Percentiles rank a stretch among this genome's conserved stretches.
These are phyloP conservation scores for Baeospora myosura DNA, from an alignment of 1,284 basidiomycete species.

Conservation along the genomic window DNA sequence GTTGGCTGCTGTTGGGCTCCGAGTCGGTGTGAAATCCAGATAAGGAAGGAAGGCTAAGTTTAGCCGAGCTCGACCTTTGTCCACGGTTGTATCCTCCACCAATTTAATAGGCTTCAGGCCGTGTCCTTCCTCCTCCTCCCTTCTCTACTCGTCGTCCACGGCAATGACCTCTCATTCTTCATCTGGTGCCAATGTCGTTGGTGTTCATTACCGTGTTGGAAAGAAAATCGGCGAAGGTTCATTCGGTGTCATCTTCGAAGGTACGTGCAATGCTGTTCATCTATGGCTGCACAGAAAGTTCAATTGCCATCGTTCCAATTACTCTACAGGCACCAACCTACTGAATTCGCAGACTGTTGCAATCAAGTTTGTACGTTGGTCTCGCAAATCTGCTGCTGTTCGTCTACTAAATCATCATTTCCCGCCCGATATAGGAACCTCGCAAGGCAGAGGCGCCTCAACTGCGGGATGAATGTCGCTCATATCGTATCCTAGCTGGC, in stretches of 20 bases:
- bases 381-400: conserved; percentile 4
- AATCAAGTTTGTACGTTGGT: conserved; percentile 87
- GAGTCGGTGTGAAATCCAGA: no score
- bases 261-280: conserved; percentile 28
- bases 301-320: conserved; percentile 11
- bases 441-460: conserved; percentile 95
- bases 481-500: conserved; percentile 91
- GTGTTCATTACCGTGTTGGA: conserved; percentile 80
- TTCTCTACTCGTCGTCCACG: background rate
- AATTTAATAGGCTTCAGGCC: no score
- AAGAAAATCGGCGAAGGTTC: conserved; percentile 83
- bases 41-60: no score
- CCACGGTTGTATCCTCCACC: no score
- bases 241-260: conserved; percentile 97
- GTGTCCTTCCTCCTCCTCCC: background rate
- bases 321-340: conserved; percentile 74
- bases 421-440: conserved; percentile 61
- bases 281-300: conserved; percentile 8
- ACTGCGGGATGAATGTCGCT: conserved; percentile 92
- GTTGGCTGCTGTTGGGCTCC: no score
- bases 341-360: conserved; percentile 94
- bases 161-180: conserved; percentile 41
- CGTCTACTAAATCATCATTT: conserved; percentile 11
- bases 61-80: no score
- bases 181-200: conserved; percentile 58